A percentile compares a stretch with the other conserved stretches of the same genome.
Evolutionary conservation across 179 eudicot species (phyloP).

Genomic region (Corrigiola litoralis): DNA sequence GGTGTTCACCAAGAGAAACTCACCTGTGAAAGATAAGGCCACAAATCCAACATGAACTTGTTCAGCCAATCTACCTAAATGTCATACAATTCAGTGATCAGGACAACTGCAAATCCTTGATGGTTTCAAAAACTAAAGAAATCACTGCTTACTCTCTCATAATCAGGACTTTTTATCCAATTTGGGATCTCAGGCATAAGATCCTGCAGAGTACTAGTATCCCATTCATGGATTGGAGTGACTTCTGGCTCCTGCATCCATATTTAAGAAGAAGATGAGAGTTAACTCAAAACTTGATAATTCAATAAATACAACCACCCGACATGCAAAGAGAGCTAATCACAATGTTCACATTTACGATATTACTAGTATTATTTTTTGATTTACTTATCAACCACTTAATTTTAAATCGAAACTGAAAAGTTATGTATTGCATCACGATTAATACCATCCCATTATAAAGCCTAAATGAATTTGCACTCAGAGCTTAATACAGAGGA

Average conservation of each 20-base stretch:
- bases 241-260: constrained; percentile 46
- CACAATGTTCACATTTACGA: background rate
- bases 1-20: constrained; percentile 2
- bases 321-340: background rate
- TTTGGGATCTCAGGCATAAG: constrained; percentile 67
- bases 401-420: no score
- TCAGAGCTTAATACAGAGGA: no score
- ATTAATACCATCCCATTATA: no score
- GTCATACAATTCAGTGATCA: constrained; percentile 1
- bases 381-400: no score
- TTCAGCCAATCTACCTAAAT: constrained; percentile 92
- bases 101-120: background rate
- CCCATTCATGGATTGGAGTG: constrained; percentile 56
- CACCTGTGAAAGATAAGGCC: constrained; percentile 96
- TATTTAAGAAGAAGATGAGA: constrained; percentile 6
- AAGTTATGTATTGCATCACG: no score
- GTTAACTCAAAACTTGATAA: background rate
- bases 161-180: constrained; percentile 96
- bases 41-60: constrained; percentile 53
- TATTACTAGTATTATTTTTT: no score
- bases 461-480: no score
- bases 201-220: constrained; percentile 40
- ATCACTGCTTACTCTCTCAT: constrained; percentile 61
- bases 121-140: background rate
- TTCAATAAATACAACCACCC: background rate